Evolutionary conservation across 371 early-diverging fungal genomes (phyloP).

Genomic region (Actinomortierella wolfii): DNA sequence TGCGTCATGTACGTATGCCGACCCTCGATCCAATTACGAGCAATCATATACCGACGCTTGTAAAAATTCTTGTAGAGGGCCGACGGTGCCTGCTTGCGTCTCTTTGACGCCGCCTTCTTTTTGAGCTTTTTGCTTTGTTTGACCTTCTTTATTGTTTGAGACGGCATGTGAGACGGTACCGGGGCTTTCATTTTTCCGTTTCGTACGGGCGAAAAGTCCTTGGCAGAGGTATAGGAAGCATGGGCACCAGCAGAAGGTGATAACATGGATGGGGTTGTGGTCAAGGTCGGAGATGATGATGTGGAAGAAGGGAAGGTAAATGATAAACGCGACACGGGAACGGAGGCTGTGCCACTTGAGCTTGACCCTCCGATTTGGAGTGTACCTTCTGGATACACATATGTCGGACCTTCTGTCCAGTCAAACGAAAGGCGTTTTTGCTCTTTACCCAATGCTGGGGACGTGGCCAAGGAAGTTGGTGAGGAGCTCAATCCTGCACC

Average conservation of each 20-base stretch:
- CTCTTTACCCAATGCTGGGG: too few species aligned
- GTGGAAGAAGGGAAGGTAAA: conserved; percentile 5
- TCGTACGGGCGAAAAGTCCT: conserved; percentile 1
- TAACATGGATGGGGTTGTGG: conserved; percentile 4
- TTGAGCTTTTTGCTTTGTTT: too few species aligned
- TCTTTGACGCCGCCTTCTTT: background rate
- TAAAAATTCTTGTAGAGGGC: conserved; percentile 78
- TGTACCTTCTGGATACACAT: too few species aligned
- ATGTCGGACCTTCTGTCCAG: too few species aligned
- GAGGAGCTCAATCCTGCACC: too few species aligned
- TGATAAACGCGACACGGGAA: background rate
- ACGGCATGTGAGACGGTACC: background rate
- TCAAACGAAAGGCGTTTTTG: too few species aligned
- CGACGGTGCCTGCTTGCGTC: conserved; percentile 5
- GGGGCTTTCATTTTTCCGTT: conserved; percentile 1
- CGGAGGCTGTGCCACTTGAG: too few species aligned
- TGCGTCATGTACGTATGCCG: conserved; percentile 71
- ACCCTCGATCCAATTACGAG: conserved; percentile 79
- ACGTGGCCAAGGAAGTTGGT: too few species aligned
- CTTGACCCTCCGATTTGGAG: too few species aligned
- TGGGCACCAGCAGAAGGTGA: too few species aligned
- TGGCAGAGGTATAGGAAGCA: too few species aligned
- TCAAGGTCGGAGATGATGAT: conserved; percentile 3
- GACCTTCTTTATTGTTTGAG: background rate
- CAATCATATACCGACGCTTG: conserved; percentile 72